Conservation (phyloP, 148 eudicot genomes). For the Nyssa sinensis region DNA sequence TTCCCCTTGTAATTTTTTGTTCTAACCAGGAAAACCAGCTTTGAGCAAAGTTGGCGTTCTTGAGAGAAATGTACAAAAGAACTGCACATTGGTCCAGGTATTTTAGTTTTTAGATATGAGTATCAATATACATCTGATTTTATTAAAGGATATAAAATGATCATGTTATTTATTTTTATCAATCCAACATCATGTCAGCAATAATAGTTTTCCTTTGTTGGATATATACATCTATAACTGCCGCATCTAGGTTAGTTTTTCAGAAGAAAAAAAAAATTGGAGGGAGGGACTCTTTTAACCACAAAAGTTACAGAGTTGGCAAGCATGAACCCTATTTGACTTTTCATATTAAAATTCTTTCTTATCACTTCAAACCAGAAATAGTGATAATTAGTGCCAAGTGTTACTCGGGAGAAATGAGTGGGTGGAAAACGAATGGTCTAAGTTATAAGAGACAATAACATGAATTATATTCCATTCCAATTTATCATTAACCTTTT, state of each 20-base stretch:
- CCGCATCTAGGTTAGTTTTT: not conserved
- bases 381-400: not conserved
- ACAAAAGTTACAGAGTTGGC: not conserved
- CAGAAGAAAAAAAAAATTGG: not conserved
- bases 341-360: no score
- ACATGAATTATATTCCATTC: not conserved
- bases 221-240: not conserved
- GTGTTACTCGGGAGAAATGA: not conserved
- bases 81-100: slow-evolving; percentile 80
- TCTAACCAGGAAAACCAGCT: slow-evolving; percentile 72
- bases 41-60: slow-evolving; percentile 81
- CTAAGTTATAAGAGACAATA: not conserved
- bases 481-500: not conserved
- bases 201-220: not conserved
- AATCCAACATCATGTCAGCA: not conserved
- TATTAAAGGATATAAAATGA: not conserved
- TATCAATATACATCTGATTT: not conserved
- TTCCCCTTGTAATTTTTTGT: not conserved
- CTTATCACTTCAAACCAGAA: not conserved
- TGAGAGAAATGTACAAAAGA: slow-evolving; percentile 51
- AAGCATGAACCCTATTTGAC: not conserved
- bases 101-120: slow-evolving; percentile 11
- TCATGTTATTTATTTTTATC: not conserved
- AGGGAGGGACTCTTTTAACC: not conserved
- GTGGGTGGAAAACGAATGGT: not conserved